phyloP scores from a whole-genome alignment of 805 yeast genomes.

The Cyberlindnera meyerae region DNA sequence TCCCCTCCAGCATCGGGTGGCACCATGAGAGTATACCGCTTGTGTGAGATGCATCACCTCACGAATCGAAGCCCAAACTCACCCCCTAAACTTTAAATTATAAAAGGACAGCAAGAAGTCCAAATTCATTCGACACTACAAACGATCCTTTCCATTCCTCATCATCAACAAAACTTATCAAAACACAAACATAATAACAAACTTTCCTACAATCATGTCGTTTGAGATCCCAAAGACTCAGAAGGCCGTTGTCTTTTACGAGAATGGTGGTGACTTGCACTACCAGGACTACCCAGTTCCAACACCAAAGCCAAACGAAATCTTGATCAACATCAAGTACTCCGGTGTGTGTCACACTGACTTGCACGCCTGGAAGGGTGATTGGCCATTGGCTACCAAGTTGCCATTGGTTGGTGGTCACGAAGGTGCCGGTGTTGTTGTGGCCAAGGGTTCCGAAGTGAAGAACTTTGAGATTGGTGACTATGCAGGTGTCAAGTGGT shows the following conservation, averaged over 20 bases:
- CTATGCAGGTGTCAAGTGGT: constrained; percentile 65
- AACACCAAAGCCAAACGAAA: constrained; percentile 48
- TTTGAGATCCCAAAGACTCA: constrained; percentile 37
- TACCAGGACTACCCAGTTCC: constrained; percentile 53
- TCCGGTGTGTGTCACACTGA: constrained; percentile 66
- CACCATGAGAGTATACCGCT: too few relatives aligned
- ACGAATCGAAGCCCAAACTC: too few relatives aligned
- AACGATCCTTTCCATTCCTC: not conserved
- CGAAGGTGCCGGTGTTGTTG: constrained; percentile 70
- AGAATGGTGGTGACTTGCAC: constrained; percentile 40
- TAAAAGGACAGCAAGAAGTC: not conserved
- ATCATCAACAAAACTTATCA: not conserved
- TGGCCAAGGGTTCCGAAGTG: constrained; percentile 55
- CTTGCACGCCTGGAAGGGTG: constrained; percentile 53
- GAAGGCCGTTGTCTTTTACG: constrained; percentile 47
- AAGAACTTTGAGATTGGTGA: constrained; percentile 59
- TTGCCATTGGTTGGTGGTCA: constrained; percentile 67
- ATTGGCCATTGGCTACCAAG: constrained; percentile 54
- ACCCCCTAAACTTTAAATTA: too few relatives aligned
- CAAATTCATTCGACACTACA: not conserved
- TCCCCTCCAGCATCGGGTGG: too few relatives aligned
- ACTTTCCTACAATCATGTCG: not conserved
- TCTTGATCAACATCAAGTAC: constrained; percentile 51
- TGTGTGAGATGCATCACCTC: not conserved
- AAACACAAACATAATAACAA: constrained; percentile 3